A percentile compares a stretch with the other conserved stretches of the same genome.
Evolutionary conservation across 768 basidiomycete species (phyloP).

Genomic region (Boletus vinaceobasis): DNA sequence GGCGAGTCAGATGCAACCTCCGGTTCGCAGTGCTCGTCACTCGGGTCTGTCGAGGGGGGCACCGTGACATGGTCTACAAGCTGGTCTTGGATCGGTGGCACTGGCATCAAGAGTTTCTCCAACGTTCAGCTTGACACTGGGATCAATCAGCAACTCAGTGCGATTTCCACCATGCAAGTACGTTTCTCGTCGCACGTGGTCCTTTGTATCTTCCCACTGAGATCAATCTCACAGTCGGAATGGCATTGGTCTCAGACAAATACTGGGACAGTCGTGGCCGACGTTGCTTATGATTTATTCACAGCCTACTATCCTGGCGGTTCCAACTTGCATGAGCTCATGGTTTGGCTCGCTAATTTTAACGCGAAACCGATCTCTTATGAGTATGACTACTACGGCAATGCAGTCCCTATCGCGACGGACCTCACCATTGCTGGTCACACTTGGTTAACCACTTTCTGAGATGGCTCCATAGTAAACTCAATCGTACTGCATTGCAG

Average conservation of each 20-base stretch:
- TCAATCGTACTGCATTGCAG: slow-evolving; percentile 25
- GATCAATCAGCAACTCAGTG: slow-evolving; percentile 51
- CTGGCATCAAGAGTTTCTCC: slow-evolving; percentile 58
- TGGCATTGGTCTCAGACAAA: slow-evolving; percentile 56
- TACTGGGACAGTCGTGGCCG: slow-evolving; percentile 43
- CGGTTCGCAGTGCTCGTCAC: slow-evolving; percentile 50
- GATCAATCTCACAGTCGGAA: slow-evolving; percentile 33
- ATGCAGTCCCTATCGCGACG: slow-evolving; percentile 41
- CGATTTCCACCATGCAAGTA: slow-evolving; percentile 56
- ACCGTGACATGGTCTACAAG: slow-evolving; percentile 49
- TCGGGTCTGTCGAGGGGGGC: slow-evolving; percentile 41
- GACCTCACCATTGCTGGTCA: slow-evolving; percentile 46
- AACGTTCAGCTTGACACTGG: slow-evolving; percentile 51
- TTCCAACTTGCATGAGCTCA: slow-evolving; percentile 44
- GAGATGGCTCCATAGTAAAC: neutral
- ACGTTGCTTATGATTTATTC: slow-evolving; percentile 65
- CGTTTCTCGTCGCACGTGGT: slow-evolving; percentile 9
- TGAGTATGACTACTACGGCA: slow-evolving; percentile 43
- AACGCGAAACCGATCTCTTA: slow-evolving; percentile 58
- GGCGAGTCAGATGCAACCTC: slow-evolving; percentile 37
- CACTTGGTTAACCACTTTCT: slow-evolving; percentile 39
- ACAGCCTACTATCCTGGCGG: slow-evolving; percentile 51
- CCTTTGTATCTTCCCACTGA: neutral
- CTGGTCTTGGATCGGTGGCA: slow-evolving; percentile 54
- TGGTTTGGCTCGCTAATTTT: slow-evolving; percentile 64